These are phyloP conservation scores for Aspergillus quadricinctus DNA, from an alignment of 2,329 filamentous ascomycete species.

Conservation along the genomic window DNA sequence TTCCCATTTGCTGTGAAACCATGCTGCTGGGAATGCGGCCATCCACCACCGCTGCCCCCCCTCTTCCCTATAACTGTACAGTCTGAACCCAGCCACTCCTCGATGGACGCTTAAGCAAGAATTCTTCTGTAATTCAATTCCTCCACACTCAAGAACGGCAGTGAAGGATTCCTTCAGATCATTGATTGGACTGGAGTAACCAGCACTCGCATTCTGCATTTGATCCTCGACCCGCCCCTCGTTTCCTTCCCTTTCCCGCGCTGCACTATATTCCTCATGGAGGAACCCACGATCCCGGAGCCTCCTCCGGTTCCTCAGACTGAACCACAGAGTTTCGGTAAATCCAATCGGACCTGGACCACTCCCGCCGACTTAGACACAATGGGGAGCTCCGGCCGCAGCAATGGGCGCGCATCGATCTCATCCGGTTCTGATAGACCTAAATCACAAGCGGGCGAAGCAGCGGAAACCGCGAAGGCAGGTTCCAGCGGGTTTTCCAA, in stretches of 20 bases:
- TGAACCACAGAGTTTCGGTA: constrained; percentile 33
- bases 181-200: not conserved
- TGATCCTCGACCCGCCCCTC: not conserved
- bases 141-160: not conserved
- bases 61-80: constrained; percentile 2
- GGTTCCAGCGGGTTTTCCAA: constrained; percentile 48
- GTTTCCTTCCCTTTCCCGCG: constrained; percentile 1
- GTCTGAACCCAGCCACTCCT: not conserved
- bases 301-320: constrained; percentile 27
- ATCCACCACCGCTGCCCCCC: not conserved
- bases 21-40: constrained; percentile 7
- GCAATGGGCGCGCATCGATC: constrained; percentile 35
- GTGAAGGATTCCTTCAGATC: not conserved
- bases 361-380: constrained; percentile 31
- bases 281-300: constrained; percentile 25
- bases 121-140: not conserved
- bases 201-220: not conserved
- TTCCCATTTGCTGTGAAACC: not conserved
- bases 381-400: constrained; percentile 26
- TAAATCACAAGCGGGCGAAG: constrained; percentile 36
- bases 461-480: constrained; percentile 34
- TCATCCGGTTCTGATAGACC: constrained; percentile 36
- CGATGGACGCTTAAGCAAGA: constrained; percentile 2
- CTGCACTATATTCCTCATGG: constrained; percentile 25
- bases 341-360: constrained; percentile 35